Evolutionary conservation across 2,329 filamentous ascomycete species (phyloP), one percentile per base, ranked within the genome.

Genomic region (Bipolaris sorokiniana): DNA sequence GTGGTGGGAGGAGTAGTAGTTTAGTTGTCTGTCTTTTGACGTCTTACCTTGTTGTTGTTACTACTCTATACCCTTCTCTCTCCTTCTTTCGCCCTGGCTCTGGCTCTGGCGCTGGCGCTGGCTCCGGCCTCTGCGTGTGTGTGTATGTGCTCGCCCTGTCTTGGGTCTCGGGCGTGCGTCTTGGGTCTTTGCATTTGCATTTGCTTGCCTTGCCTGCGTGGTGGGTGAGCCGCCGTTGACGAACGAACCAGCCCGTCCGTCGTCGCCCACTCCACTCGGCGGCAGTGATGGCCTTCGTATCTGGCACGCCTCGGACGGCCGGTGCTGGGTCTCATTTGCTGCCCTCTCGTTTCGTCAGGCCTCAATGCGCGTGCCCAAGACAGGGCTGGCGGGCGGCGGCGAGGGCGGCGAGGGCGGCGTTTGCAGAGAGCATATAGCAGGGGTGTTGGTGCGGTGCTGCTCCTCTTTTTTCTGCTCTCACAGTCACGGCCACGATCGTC

Each of bases 341-440:
- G 68, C 63, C 65, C 64, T 64, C 56, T 51, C 60, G 26, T 58
- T 54, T 53, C 58, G 63, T 68, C 62, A 67, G 68, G 69, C 68
- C 64, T 66, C 67, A 69, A 71, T 66, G 65, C 63, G 63, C 59
- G 45, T 38, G 48, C 38, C 59, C 61, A 63, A 63, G 62, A 68
- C 63, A 59, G 69, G 64, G 70, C 66, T 71, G 64, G 70, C 64
- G 70, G 26, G 66, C 70, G 41, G 22, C 20, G 41, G 41, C 41
- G 41, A 23, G 20, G 64, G 65, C 69, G 23, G 41, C 41, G 41
- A 28, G 20, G 20, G 41, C 41, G 64, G 67, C 66, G 61, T 61
- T 36, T 63, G 59, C 59, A 59, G 48, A 59, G n/a, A n/a, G n/a
- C n/a, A n/a, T n/a, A n/a, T n/a, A 56, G 67, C 65, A 59, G 33